Percentiles rank a stretch among this genome's conserved stretches.
phyloP scores from a whole-genome alignment of 1,284 basidiomycete genomes.

The Agaricales sp. region DNA sequence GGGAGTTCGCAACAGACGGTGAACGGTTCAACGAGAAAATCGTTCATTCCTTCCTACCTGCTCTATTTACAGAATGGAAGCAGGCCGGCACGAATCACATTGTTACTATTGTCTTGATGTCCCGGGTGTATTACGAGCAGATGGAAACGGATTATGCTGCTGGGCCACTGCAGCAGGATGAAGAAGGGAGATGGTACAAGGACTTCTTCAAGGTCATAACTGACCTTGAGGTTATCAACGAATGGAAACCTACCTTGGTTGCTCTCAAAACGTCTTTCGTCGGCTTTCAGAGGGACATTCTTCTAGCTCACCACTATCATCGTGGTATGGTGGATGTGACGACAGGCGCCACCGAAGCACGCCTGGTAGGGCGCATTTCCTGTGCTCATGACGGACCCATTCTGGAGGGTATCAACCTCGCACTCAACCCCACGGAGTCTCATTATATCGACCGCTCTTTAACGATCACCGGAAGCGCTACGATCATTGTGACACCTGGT shows the following conservation, averaged over 20 bases:
- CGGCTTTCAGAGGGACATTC: constrained; percentile 81
- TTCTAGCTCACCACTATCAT: constrained; percentile 80
- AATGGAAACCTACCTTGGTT: constrained; percentile 84
- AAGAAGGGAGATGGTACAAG: constrained; percentile 78
- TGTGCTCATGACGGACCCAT: constrained; percentile 93
- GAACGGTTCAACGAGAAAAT: constrained; percentile 96
- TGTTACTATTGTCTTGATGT: constrained; percentile 91
- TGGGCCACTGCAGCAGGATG: constrained; percentile 64
- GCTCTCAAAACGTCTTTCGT: constrained; percentile 84
- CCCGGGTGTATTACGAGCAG: constrained; percentile 86
- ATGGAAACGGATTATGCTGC: constrained; percentile 73
- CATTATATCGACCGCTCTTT: constrained; percentile 96
- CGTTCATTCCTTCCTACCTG: constrained; percentile 84
- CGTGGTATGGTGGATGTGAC: constrained; percentile 40
- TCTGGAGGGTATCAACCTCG: constrained; percentile 90
- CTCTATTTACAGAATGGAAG: constrained; percentile 76
- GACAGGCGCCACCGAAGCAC: constrained; percentile 40
- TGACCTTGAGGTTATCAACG: constrained; percentile 80
- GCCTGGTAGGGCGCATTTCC: constrained; percentile 70
- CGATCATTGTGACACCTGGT: constrained; percentile 87
- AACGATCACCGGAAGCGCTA: constrained; percentile 82
- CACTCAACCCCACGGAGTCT: constrained; percentile 87
- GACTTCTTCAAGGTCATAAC: constrained; percentile 95
- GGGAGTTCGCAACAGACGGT: constrained; percentile 96
- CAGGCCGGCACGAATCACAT: constrained; percentile 85